phyloP scores from a whole-genome alignment of 805 yeast species.

The Myxozyma geophila region DNA sequence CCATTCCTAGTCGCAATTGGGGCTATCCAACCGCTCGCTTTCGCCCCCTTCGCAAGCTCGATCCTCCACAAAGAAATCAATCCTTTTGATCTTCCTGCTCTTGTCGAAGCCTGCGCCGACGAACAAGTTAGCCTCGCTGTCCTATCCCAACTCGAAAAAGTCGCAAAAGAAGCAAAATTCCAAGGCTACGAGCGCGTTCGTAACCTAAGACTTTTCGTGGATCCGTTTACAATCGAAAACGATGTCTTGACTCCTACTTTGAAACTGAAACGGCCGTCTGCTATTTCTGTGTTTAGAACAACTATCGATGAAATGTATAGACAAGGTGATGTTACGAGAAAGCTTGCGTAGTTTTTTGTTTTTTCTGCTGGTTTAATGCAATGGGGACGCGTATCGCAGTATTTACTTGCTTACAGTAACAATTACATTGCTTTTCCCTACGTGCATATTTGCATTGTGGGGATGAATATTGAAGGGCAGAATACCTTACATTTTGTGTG shows the following conservation, averaged over 20 bases:
- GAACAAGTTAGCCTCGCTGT: slow-evolving; percentile 48
- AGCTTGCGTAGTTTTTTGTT: background rate
- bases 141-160: slow-evolving; percentile 48
- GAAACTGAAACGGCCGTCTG: slow-evolving; percentile 57
- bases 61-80: slow-evolving; percentile 43
- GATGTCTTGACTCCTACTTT: slow-evolving; percentile 71
- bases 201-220: slow-evolving; percentile 57
- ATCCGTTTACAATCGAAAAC: slow-evolving; percentile 65
- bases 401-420: too few species aligned
- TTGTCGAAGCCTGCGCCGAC: slow-evolving; percentile 44
- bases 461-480: too few species aligned
- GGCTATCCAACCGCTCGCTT: slow-evolving; percentile 61
- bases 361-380: background rate
- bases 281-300: slow-evolving; percentile 50
- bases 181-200: slow-evolving; percentile 69
- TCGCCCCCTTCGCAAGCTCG: slow-evolving; percentile 42
- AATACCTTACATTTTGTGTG: too few species aligned
- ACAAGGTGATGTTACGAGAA: slow-evolving; percentile 48
- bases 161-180: slow-evolving; percentile 48
- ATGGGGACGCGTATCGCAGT: background rate
- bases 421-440: too few species aligned
- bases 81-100: slow-evolving; percentile 41
- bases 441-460: too few species aligned
- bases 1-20: slow-evolving; percentile 62
- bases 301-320: slow-evolving; percentile 52